Conservation (phyloP, 2,329 filamentous ascomycete species). For the Cladosporium sp. region DNA sequence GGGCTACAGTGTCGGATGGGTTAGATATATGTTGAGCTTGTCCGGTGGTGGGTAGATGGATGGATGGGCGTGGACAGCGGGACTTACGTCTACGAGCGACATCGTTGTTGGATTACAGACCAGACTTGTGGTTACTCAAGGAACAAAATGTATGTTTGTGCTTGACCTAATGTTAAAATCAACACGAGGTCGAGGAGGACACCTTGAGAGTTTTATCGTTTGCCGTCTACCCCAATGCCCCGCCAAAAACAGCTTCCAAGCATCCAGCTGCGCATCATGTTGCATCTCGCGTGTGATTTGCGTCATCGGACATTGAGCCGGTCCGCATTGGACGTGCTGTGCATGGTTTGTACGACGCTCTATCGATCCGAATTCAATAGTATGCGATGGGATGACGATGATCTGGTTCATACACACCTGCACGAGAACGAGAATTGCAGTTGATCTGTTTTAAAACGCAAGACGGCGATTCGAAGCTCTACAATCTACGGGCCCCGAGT, state of each 20-base stretch:
- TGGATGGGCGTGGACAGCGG: neutral
- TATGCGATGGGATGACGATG: neutral
- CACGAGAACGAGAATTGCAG: neutral
- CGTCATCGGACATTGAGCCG: slow-evolving; percentile 5
- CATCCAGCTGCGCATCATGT: neutral
- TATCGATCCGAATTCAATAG: neutral
- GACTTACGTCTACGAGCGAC: slow-evolving; percentile 27
- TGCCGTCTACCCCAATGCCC: neutral
- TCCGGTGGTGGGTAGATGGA: too few relatives aligned
- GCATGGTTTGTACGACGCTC: slow-evolving; percentile 2
- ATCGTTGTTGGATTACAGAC: slow-evolving; percentile 14
- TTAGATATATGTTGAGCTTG: neutral
- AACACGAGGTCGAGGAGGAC: neutral
- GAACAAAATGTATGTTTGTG: too few relatives aligned
- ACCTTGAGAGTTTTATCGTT: neutral
- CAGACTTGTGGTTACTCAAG: too few relatives aligned
- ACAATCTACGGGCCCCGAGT: too few relatives aligned
- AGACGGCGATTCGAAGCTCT: neutral
- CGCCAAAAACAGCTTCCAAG: slow-evolving; percentile 9
- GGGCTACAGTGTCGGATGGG: slow-evolving; percentile 24
- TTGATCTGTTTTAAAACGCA: neutral
- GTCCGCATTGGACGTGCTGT: slow-evolving; percentile 7
- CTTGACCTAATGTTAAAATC: neutral
- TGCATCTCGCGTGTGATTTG: slow-evolving; percentile 6
- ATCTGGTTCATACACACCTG: neutral